These are phyloP conservation scores for Verticillium alfalfae DNA, from an alignment of 2,329 filamentous ascomycete genomes.

Conservation along the genomic window DNA sequence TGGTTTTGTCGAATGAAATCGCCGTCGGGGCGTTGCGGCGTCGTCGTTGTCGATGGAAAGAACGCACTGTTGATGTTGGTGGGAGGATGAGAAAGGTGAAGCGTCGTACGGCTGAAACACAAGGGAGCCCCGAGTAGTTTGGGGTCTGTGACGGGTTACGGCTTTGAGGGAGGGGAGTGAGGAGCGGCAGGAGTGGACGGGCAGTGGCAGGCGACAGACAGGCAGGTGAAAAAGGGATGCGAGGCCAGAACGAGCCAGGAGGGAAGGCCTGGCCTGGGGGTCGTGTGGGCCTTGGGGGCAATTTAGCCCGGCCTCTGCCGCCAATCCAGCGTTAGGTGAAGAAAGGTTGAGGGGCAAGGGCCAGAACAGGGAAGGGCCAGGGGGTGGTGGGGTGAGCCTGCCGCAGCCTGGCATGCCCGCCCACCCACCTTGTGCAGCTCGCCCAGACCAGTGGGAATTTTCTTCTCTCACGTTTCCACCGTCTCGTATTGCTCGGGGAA, in stretches of 20 bases:
- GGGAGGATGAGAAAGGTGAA: neutral
- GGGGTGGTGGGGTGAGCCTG: neutral
- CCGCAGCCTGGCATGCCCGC: neutral
- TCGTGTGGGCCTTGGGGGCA: neutral
- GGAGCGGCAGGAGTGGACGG: constrained; percentile 10
- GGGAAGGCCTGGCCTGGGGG: neutral
- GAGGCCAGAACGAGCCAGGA: neutral
- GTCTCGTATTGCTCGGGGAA: neutral
- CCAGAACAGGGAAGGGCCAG: neutral
- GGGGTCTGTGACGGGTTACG: constrained; percentile 1
- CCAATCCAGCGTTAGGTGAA: neutral
- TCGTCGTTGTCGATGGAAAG: neutral
- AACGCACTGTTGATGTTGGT: neutral
- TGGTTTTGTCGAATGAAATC: neutral
- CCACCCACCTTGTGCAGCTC: neutral
- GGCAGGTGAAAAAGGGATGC: constrained; percentile 4
- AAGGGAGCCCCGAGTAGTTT: neutral
- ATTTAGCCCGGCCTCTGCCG: neutral
- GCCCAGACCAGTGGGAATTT: neutral
- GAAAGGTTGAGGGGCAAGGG: neutral
- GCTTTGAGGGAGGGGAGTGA: constrained; percentile 1
- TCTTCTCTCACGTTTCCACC: neutral
- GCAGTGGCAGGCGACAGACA: constrained; percentile 15
- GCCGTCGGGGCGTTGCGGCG: neutral
- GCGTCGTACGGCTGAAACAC: neutral